Conservation (phyloP, 2,329 filamentous ascomycete species). For the Aspergillus ruber region DNA sequence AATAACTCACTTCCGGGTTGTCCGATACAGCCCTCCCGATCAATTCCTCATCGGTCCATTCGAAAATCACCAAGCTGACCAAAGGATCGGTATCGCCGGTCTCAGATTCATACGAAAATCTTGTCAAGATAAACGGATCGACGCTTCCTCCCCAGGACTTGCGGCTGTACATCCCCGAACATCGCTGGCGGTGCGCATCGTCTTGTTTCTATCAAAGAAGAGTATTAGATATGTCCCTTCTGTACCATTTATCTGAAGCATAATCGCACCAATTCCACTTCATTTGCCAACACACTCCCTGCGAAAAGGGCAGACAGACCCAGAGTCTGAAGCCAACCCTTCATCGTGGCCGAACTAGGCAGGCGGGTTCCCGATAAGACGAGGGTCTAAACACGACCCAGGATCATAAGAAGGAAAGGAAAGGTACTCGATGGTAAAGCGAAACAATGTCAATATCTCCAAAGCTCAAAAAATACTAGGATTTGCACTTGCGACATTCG, state of each 20-base stretch:
- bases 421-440: background rate
- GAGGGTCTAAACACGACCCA: conserved; percentile 7
- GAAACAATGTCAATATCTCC: conserved; percentile 4
- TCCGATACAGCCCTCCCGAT: conserved; percentile 63
- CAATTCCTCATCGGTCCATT: conserved; percentile 79
- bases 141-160: conserved; percentile 80
- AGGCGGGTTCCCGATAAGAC: conserved; percentile 10
- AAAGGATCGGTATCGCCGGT: conserved; percentile 62
- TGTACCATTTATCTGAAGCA: background rate
- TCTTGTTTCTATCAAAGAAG: conserved; percentile 58
- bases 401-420: conserved; percentile 15
- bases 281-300: conserved; percentile 36
- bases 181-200: conserved; percentile 72
- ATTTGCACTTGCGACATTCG: background rate
- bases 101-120: conserved; percentile 60
- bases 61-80: conserved; percentile 83
- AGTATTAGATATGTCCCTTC: background rate
- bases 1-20: conserved; percentile 46
- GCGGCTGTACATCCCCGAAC: conserved; percentile 88
- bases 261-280: conserved; percentile 38
- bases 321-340: conserved; percentile 33
- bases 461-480: conserved; percentile 4
- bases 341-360: conserved; percentile 25
- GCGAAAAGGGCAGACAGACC: conserved; percentile 33
- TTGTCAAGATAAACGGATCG: conserved; percentile 82